These are phyloP conservation scores for Calonectria honghensis DNA, from an alignment of 2,329 filamentous ascomycete species.

Conservation along the genomic window DNA sequence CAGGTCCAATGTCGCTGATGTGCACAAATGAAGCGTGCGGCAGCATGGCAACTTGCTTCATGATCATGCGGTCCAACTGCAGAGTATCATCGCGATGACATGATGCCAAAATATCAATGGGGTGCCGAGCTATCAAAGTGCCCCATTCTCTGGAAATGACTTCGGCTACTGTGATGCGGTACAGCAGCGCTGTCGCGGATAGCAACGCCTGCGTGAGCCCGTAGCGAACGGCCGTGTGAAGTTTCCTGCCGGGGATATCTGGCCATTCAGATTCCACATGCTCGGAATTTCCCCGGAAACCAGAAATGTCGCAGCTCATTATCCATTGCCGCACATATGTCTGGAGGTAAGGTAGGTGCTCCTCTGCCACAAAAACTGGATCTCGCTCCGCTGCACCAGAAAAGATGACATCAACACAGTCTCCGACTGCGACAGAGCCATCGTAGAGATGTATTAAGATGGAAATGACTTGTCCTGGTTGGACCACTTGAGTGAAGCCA, in stretches of 20 bases:
- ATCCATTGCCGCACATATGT: constrained; percentile 3
- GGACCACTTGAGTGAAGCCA: not conserved
- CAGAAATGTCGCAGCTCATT: not conserved
- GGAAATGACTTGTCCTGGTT: not conserved
- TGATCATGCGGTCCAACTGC: constrained; percentile 6
- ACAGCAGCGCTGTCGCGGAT: not conserved
- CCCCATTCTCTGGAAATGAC: constrained; percentile 1
- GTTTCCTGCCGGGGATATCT: not conserved
- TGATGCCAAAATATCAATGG: not conserved
- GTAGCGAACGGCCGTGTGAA: constrained; percentile 4
- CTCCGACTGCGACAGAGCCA: not conserved
- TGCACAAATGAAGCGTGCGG: constrained; percentile 18
- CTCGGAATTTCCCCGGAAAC: not conserved
- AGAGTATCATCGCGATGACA: constrained; percentile 12
- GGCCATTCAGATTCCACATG: not conserved
- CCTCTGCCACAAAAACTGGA: constrained; percentile 1
- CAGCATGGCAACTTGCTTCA: constrained; percentile 9
- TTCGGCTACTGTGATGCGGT: not conserved
- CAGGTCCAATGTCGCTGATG: not conserved
- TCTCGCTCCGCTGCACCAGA: not conserved
- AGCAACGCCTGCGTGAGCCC: not conserved
- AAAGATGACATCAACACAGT: constrained; percentile 6
- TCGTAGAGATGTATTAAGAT: constrained; percentile 1
- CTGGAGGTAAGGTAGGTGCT: not conserved
- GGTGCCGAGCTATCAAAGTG: not conserved